Conservation (phyloP, 768 basidiomycete species). For the Mycena polygramma region DNA sequence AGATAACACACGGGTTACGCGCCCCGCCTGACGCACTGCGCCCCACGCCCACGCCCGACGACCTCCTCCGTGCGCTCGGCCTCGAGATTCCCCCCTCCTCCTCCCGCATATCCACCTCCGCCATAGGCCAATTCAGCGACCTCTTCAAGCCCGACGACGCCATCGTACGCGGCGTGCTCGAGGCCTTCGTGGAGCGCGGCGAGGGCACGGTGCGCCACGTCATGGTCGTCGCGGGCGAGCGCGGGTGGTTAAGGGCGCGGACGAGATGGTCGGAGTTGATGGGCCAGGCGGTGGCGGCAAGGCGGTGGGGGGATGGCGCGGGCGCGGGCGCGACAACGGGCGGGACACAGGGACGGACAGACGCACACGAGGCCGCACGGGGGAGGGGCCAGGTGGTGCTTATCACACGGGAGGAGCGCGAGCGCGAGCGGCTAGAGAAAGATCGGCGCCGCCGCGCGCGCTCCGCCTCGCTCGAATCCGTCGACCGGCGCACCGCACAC, state of each 20-base stretch:
- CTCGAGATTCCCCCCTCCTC: neutral
- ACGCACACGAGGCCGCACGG: no score
- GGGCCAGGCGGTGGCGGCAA: constrained; percentile 75
- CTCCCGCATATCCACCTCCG: neutral
- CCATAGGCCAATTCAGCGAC: no score
- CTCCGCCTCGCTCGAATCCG: constrained; percentile 18
- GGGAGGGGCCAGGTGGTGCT: no score
- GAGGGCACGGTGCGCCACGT: constrained; percentile 78
- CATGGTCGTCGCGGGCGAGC: constrained; percentile 72
- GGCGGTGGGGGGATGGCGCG: constrained; percentile 42
- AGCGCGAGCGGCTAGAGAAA: neutral
- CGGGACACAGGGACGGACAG: no score
- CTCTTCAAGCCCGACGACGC: constrained; percentile 51
- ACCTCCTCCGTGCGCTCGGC: neutral
- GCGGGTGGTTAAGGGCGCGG: constrained; percentile 74
- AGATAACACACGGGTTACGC: no score
- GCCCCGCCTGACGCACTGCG: no score
- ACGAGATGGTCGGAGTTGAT: constrained; percentile 79
- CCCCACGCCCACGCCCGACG: neutral
- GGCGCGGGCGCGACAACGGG: neutral
- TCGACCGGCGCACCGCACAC: neutral
- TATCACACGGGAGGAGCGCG: constrained; percentile 31
- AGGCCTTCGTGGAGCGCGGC: constrained; percentile 79
- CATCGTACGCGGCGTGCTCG: constrained; percentile 71
- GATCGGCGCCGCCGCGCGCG: neutral